Evolutionary conservation across 2,329 filamentous ascomycete species (phyloP).

Genomic region (Coniochaeta sp.): DNA sequence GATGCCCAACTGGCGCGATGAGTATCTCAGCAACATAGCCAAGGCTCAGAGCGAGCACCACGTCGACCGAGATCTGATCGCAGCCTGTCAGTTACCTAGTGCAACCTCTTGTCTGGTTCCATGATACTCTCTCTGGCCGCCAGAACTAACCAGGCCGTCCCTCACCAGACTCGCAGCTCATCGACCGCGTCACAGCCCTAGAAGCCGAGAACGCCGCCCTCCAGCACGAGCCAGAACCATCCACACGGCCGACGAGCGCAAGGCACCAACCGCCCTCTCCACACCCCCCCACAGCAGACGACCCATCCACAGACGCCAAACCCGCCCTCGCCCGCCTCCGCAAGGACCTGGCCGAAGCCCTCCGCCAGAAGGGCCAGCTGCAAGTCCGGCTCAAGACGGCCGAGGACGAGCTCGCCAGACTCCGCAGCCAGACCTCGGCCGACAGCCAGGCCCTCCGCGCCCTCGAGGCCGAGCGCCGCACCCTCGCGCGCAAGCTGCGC

Average conservation of each 20-base stretch:
- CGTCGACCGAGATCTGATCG: slow-evolving; percentile 59
- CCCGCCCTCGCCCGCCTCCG: slow-evolving; percentile 46
- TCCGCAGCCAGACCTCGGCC: slow-evolving; percentile 52
- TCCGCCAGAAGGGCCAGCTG: slow-evolving; percentile 64
- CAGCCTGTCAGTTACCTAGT: slow-evolving; percentile 59
- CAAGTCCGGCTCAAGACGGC: slow-evolving; percentile 56
- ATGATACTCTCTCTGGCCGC: slow-evolving; percentile 2
- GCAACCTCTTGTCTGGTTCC: too few relatives aligned
- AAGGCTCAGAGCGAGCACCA: slow-evolving; percentile 62
- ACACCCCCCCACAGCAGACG: slow-evolving; percentile 7
- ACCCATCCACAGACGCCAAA: not conserved
- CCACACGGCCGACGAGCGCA: slow-evolving; percentile 11
- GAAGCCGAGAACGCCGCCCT: slow-evolving; percentile 47
- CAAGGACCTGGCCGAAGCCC: slow-evolving; percentile 67
- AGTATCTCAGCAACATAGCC: slow-evolving; percentile 70
- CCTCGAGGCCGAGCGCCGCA: slow-evolving; percentile 54
- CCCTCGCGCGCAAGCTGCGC: slow-evolving; percentile 58
- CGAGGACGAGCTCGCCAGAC: slow-evolving; percentile 50
- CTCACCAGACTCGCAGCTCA: slow-evolving; percentile 55
- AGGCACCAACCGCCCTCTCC: slow-evolving; percentile 14
- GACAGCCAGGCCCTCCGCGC: slow-evolving; percentile 55
- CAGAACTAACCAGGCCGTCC: slow-evolving; percentile 1
- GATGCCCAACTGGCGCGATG: slow-evolving; percentile 68
- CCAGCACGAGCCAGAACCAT: slow-evolving; percentile 9
- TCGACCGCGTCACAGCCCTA: slow-evolving; percentile 58